These are phyloP conservation scores for Leonotis leonurus DNA, from an alignment of 257 asterid species.

Conservation along the genomic window DNA sequence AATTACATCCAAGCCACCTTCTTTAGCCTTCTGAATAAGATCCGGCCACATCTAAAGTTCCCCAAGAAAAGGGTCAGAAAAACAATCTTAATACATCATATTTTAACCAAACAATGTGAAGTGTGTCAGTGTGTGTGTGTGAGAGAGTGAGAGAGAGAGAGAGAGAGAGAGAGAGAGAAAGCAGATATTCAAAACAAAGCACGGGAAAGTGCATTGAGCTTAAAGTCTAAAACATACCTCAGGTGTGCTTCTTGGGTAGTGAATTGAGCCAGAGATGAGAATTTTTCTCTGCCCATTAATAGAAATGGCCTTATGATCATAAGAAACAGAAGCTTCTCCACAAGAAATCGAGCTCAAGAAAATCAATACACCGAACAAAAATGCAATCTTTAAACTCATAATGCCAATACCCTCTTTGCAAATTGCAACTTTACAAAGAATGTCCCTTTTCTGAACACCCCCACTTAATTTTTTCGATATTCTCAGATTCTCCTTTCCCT, in stretches of 20 bases:
- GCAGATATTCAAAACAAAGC: neutral
- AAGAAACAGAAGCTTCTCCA: conserved; percentile 36
- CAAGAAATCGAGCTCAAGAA: no score
- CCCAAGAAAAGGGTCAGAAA: conserved; percentile 4
- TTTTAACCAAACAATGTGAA: neutral
- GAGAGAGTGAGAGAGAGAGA: no score
- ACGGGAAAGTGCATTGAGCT: neutral
- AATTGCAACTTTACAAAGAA: conserved; percentile 11
- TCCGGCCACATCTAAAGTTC: conserved; percentile 86
- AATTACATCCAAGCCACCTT: conserved; percentile 91
- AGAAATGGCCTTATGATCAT: conserved; percentile 52
- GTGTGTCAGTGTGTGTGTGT: neutral
- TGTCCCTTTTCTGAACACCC: conserved; percentile 9
- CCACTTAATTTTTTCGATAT: conserved; percentile 1
- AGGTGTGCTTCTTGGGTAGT: conserved; percentile 83
- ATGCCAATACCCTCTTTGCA: conserved; percentile 10
- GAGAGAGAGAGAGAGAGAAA: no score
- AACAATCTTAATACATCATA: neutral
- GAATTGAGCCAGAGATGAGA: conserved; percentile 76
- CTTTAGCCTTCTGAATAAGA: conserved; percentile 84
- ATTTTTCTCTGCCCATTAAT: conserved; percentile 60
- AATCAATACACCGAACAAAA: no score
- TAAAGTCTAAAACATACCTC: conserved; percentile 48
- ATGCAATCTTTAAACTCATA: no score
- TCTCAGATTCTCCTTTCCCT: conserved; percentile 9